Conservation (phyloP, 2,329 filamentous ascomycete species). For the Tympanopsis confertula region DNA sequence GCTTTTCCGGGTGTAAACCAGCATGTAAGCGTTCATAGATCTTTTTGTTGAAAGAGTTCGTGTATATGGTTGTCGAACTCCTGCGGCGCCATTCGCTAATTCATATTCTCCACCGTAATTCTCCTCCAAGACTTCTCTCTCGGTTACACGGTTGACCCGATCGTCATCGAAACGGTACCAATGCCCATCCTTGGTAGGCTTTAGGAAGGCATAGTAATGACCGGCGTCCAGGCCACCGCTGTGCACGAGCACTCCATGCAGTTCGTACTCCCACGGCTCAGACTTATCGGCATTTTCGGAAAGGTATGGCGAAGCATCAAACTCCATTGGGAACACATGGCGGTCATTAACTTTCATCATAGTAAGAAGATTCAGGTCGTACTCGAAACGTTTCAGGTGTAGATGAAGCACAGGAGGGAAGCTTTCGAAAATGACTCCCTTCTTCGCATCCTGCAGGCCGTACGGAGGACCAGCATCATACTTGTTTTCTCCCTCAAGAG, state of each 20-base stretch:
- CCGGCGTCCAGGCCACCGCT: constrained; percentile 94
- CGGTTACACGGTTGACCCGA: constrained; percentile 85
- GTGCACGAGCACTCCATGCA: constrained; percentile 92
- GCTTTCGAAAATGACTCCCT: constrained; percentile 91
- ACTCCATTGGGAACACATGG: constrained; percentile 76
- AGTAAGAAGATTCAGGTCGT: constrained; percentile 87
- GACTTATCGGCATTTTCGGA: constrained; percentile 76
- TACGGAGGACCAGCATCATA: constrained; percentile 85
- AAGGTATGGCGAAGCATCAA: constrained; percentile 78
- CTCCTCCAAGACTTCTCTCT: constrained; percentile 84
- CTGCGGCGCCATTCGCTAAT: constrained; percentile 11
- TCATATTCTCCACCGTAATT: constrained; percentile 86
- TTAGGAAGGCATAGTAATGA: constrained; percentile 95
- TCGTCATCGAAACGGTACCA: constrained; percentile 98
- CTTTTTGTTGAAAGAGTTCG: constrained; percentile 41
- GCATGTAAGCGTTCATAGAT: constrained; percentile 87
- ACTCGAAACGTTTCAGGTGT: constrained; percentile 94
- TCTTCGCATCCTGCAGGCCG: constrained; percentile 91
- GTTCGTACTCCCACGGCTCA: constrained; percentile 80
- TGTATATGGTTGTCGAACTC: constrained; percentile 32
- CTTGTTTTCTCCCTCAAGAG: constrained; percentile 95
- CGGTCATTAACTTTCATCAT: constrained; percentile 99
- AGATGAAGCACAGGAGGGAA: constrained; percentile 91
- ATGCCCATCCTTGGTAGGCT: constrained; percentile 81
- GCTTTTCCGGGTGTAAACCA: constrained; percentile 90